Conservation (phyloP, 768 basidiomycete genomes). For the Termitomyces sp. region DNA sequence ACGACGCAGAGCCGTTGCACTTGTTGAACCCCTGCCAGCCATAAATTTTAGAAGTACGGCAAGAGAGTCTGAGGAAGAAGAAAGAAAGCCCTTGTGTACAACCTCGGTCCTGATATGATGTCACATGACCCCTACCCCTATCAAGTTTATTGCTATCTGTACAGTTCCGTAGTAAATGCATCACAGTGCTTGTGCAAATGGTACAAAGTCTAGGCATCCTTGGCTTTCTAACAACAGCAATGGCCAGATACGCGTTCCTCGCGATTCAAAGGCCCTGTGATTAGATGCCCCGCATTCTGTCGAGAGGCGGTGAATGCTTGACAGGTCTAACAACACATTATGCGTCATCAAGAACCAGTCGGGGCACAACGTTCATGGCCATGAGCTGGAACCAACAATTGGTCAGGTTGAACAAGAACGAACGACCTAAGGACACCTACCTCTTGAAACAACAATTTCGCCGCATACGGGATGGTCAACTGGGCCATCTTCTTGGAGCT, state of each 20-base stretch:
- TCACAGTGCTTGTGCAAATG: neutral
- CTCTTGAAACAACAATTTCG: conserved; percentile 90
- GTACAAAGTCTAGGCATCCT: conserved; percentile 2
- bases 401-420: neutral
- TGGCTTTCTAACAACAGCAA: conserved; percentile 1
- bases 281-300: conserved; percentile 2
- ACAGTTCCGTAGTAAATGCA: neutral
- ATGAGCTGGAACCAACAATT: conserved; percentile 53
- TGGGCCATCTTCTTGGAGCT: conserved; percentile 95
- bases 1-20: conserved; percentile 72
- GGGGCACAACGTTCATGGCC: conserved; percentile 96
- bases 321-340: conserved; percentile 14
- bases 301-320: neutral
- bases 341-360: conserved; percentile 82
- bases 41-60: conserved; percentile 21
- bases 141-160: neutral
- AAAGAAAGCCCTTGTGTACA: neutral
- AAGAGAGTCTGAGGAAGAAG: neutral
- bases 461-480: conserved; percentile 93
- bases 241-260: conserved; percentile 1
- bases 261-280: neutral
- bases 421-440: conserved; percentile 29
- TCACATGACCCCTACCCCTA: neutral
- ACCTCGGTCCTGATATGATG: neutral
- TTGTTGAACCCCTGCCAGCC: conserved; percentile 49